Base-by-base conservation (phyloP, 2,329 filamentous ascomycete genomes). In the Paracamarosporium sp. region DNA sequence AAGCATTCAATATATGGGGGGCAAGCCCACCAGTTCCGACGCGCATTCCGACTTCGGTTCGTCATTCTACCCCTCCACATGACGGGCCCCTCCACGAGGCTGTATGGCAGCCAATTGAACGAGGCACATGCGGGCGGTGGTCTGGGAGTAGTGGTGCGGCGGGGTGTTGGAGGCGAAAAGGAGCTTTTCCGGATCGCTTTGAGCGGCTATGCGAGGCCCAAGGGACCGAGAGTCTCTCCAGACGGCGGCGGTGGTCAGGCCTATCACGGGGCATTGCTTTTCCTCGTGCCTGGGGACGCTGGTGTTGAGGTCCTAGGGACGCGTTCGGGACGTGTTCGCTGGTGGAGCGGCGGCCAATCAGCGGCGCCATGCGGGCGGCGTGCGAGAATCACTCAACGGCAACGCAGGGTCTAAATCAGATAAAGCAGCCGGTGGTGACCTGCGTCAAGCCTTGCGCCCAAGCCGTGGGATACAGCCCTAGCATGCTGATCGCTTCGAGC, bases 31-130 rank as follows among this genome's bases (percentile, higher is more conserved):
- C 53, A 57, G 44, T 65, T 62, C 60, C 62, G 59, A 66, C 62
- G 57, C 64, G 62, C 61, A 61, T 68, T 68, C 72, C 73, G 71
- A 73, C 61, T 67, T 75, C 69, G 72, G 65, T 67, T 73, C 66
- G 70, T 69, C 66, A 70, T 60, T 63, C 63, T 60, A 35, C 55
- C 64, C 54, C 56, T 60, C 67, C 70, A 71, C 72, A 73, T 76
- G 72, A 74, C 72, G 58, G 61, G 54, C 40, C 41, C 64, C 31
- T 40, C 50, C 41, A 52, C 54, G 28, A 56, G 57, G 55, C 57
- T 25, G 47, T 25, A 48, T 71, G 59, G 28, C 52, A 73, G 61
- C 73, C 73, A 75, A 75, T 75, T 40, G 58, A 72, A 50, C 57
- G 46, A 63, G 60, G 61, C 73, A 75, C 73, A 76, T 75, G 73